Conservation (phyloP, 192 early-diverging fungal genomes). For the Funneliformis mosseae region DNA sequence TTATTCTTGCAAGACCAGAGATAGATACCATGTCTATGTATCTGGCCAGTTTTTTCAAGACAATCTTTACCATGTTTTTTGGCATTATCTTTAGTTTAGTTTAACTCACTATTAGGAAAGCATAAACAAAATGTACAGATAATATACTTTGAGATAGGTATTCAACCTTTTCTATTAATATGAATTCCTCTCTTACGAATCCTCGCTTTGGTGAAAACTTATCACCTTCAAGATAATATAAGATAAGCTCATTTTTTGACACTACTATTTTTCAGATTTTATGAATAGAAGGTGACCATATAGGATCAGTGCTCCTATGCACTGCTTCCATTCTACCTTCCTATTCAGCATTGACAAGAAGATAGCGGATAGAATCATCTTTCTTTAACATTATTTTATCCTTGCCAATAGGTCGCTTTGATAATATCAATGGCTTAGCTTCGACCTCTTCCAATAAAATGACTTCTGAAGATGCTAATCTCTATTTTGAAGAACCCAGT, state of each 20-base stretch:
- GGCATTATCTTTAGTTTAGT: no score
- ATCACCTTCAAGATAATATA: conserved; percentile 6
- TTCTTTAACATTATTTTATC: no score
- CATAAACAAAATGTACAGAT: background rate
- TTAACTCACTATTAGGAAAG: no score
- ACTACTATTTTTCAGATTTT: conserved; percentile 12
- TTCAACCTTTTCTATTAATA: conserved; percentile 11
- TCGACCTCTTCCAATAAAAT: no score
- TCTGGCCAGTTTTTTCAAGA: background rate
- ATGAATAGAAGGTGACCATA: background rate
- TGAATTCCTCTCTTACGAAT: conserved; percentile 27
- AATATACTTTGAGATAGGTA: no score
- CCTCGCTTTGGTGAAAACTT: conserved; percentile 10
- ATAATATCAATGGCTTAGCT: background rate
- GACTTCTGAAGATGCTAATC: no score
- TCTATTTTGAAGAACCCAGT: no score
- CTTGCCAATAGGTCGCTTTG: background rate
- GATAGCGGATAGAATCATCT: no score
- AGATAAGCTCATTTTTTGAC: conserved; percentile 4
- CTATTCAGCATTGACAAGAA: no score
- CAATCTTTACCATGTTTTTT: no score
- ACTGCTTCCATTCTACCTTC: no score
- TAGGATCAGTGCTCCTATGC: conserved; percentile 2
- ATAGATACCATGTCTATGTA: background rate
- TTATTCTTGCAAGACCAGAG: no score